These are phyloP conservation scores for Podila minutissima DNA, from an alignment of 192 early-diverging fungal species.

Conservation along the genomic window DNA sequence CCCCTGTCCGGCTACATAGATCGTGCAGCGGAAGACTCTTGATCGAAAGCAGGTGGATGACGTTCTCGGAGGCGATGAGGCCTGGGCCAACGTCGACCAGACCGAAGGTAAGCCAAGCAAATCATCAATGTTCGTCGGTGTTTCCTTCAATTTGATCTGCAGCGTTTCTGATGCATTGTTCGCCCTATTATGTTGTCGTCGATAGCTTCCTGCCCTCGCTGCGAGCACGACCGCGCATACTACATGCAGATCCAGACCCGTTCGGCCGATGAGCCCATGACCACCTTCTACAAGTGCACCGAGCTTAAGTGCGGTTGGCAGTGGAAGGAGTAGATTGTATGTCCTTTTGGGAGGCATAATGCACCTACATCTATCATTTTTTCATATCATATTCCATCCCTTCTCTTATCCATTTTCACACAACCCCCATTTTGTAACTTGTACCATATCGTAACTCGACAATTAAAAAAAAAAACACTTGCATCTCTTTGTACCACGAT, in stretches of 20 bases:
- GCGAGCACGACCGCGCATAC: slow-evolving; percentile 75
- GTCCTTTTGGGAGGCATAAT: too few relatives aligned
- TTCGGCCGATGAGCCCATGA: slow-evolving; percentile 95
- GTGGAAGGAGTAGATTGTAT: slow-evolving; percentile 67
- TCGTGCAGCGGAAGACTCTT: slow-evolving; percentile 71
- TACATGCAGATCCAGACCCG: slow-evolving; percentile 94
- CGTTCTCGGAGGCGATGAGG: slow-evolving; percentile 91
- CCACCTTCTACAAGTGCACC: slow-evolving; percentile 90
- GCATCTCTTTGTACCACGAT: too few relatives aligned
- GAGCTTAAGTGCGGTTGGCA: slow-evolving; percentile 71
- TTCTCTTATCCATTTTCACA: neutral
- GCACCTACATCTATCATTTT: neutral
- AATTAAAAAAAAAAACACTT: neutral
- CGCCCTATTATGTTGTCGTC: neutral
- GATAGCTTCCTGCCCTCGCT: slow-evolving; percentile 69
- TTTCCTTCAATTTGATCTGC: neutral
- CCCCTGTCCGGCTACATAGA: slow-evolving; percentile 21
- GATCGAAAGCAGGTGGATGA: slow-evolving; percentile 92
- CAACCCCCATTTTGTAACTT: neutral
- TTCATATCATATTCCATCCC: neutral
- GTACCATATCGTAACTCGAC: neutral
- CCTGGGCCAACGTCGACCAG: slow-evolving; percentile 86
- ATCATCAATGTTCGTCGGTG: neutral
- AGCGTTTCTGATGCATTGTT: neutral
- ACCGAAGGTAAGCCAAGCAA: slow-evolving; percentile 58